phyloP scores from a whole-genome alignment of 1,284 basidiomycete genomes.

The Ustilago bromivora region DNA sequence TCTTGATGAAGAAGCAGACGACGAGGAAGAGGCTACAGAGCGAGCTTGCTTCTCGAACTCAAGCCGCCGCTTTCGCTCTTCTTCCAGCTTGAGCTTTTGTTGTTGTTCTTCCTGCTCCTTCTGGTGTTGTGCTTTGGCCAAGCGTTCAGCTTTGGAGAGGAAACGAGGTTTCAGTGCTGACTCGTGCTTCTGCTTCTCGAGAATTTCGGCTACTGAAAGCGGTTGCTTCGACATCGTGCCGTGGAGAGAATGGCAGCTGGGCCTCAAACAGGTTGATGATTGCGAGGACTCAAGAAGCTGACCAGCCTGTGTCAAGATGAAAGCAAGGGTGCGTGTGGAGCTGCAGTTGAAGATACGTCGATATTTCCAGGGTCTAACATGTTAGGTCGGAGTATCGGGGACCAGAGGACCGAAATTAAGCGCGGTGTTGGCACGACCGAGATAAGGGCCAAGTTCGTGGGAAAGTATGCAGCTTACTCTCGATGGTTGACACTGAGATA shows the following conservation, averaged over 20 bases:
- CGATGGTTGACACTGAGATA: no score
- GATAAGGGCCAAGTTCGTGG: no score
- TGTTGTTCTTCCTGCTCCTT: conserved; percentile 34
- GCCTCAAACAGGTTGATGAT: background rate
- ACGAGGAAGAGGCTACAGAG: conserved; percentile 23
- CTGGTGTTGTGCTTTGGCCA: conserved; percentile 48
- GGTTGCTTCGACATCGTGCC: conserved; percentile 45
- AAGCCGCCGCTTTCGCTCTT: conserved; percentile 75
- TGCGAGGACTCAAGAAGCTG: background rate
- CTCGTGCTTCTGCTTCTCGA: conserved; percentile 54
- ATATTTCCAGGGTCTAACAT: no score
- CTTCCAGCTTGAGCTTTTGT: conserved; percentile 73
- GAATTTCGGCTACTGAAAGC: conserved; percentile 59
- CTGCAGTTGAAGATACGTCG: background rate
- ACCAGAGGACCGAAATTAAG: no score
- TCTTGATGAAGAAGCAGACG: background rate
- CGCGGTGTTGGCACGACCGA: no score
- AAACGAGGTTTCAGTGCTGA: conserved; percentile 58
- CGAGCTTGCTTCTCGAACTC: conserved; percentile 76
- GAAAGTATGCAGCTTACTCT: no score
- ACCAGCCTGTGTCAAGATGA: background rate
- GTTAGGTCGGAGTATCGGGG: no score
- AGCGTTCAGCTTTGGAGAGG: conserved; percentile 60
- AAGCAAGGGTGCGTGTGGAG: conserved; percentile 6
- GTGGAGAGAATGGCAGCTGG: background rate